Percentiles rank a stretch among this genome's conserved stretches.
These are phyloP conservation scores for Pythium myriotylum DNA, from an alignment of 352 stramenopile genomes.

Conservation along the genomic window DNA sequence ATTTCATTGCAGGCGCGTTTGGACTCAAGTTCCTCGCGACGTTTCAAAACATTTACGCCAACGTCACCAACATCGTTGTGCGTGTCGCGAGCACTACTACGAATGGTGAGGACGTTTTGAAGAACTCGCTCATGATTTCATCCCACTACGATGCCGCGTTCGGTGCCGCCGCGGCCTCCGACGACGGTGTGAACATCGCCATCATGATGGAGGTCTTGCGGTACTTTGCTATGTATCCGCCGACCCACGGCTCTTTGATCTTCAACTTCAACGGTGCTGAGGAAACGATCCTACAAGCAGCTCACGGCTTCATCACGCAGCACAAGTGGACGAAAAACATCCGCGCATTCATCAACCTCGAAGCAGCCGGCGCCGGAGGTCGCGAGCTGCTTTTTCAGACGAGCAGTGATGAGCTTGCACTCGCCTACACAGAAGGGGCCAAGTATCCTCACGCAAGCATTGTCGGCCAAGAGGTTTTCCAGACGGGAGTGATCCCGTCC, in stretches of 20 bases:
- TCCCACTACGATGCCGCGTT: slow-evolving; percentile 82
- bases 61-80: slow-evolving; percentile 83
- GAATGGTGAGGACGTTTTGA: slow-evolving; percentile 27
- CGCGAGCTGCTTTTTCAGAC: slow-evolving; percentile 82
- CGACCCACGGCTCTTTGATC: slow-evolving; percentile 53
- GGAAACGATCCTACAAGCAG: slow-evolving; percentile 78
- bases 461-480: slow-evolving; percentile 77
- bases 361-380: slow-evolving; percentile 68
- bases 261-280: slow-evolving; percentile 87
- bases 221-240: slow-evolving; percentile 41
- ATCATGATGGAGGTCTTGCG: slow-evolving; percentile 81
- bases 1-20: slow-evolving; percentile 46
- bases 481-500: slow-evolving; percentile 69
- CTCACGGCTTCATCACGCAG: slow-evolving; percentile 82
- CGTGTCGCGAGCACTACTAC: slow-evolving; percentile 39
- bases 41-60: slow-evolving; percentile 87
- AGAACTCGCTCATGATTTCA: slow-evolving; percentile 71
- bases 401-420: slow-evolving; percentile 68
- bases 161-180: slow-evolving; percentile 64
- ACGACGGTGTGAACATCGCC: slow-evolving; percentile 82
- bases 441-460: slow-evolving; percentile 78
- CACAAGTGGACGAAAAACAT: slow-evolving; percentile 74
- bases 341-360: slow-evolving; percentile 79
- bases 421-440: slow-evolving; percentile 72
- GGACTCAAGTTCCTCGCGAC: slow-evolving; percentile 77